Evolutionary conservation across 2,329 filamentous ascomycete species (phyloP).

Genomic region (Cryphonectria nitschkei): DNA sequence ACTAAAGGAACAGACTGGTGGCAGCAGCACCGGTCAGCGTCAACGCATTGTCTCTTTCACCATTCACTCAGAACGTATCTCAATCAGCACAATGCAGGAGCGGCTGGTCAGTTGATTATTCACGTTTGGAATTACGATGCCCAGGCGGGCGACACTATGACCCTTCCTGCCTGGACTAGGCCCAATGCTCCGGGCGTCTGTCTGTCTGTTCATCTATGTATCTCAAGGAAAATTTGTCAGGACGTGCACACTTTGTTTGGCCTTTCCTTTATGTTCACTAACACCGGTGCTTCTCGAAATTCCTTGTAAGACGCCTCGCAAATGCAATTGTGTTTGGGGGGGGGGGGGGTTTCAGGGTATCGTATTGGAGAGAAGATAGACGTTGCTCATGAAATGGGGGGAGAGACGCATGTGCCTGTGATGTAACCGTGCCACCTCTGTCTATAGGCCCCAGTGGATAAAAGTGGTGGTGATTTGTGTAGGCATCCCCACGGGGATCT

Average conservation of each 20-base stretch:
- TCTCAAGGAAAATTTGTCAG: not conserved
- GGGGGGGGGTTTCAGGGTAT: slow-evolving; percentile 11
- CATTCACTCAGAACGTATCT: not conserved
- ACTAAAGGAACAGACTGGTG: too few species aligned
- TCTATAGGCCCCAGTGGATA: not conserved
- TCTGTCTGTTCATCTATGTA: not conserved
- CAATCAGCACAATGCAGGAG: not conserved
- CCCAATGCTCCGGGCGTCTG: not conserved
- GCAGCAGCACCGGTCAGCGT: not conserved
- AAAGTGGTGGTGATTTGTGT: not conserved
- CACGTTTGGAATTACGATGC: not conserved
- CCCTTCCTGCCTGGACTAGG: too few species aligned
- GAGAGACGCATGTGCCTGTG: not conserved
- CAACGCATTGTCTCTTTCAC: not conserved
- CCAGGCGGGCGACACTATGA: too few species aligned
- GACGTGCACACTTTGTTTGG: not conserved
- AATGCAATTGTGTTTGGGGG: slow-evolving; percentile 20
- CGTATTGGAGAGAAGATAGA: slow-evolving; percentile 2
- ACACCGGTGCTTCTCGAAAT: not conserved
- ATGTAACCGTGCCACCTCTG: not conserved
- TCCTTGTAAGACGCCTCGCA: slow-evolving; percentile 20
- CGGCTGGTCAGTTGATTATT: not conserved
- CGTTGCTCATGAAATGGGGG: not conserved
- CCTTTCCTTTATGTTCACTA: not conserved
- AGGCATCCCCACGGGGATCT: not conserved